Evolutionary conservation across 2,329 filamentous ascomycete genomes (phyloP).

Genomic region (Fusarium sp.): DNA sequence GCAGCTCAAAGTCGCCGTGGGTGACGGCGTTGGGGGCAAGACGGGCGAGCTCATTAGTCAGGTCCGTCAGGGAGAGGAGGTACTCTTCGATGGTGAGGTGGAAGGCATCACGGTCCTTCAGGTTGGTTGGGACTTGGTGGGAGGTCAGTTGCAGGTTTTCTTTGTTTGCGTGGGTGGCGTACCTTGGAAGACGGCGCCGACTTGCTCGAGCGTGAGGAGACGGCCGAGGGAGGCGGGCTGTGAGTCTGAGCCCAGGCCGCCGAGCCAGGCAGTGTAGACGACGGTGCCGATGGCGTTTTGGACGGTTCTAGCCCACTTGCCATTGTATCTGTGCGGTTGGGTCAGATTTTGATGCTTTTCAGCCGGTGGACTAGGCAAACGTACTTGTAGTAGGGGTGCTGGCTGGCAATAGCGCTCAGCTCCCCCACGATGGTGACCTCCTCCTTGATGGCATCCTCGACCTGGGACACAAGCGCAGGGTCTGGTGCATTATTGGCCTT

Average conservation of each 20-base stretch:
- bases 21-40: conserved; percentile 93
- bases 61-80: conserved; percentile 84
- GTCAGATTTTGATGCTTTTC: conserved; percentile 14
- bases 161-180: conserved; percentile 39
- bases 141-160: conserved; percentile 6
- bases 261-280: conserved; percentile 79
- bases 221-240: conserved; percentile 68
- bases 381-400: conserved; percentile 96
- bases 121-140: conserved; percentile 85
- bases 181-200: conserved; percentile 83
- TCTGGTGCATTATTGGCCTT: conserved; percentile 55
- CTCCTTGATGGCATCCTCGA: conserved; percentile 77
- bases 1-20: conserved; percentile 86
- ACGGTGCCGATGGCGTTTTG: conserved; percentile 79
- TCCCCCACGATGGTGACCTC: conserved; percentile 78
- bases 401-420: conserved; percentile 79
- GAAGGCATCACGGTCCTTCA: conserved; percentile 90
- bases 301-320: conserved; percentile 84
- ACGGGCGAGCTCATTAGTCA: conserved; percentile 91
- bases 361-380: conserved; percentile 18
- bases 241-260: conserved; percentile 71
- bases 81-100: conserved; percentile 98
- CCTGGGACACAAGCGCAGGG: conserved; percentile 74
- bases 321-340: conserved; percentile 72
- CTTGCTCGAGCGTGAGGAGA: conserved; percentile 88